These are phyloP conservation scores for Penicillium nucicola DNA, from an alignment of 495 filamentous ascomycete species.

Conservation along the genomic window DNA sequence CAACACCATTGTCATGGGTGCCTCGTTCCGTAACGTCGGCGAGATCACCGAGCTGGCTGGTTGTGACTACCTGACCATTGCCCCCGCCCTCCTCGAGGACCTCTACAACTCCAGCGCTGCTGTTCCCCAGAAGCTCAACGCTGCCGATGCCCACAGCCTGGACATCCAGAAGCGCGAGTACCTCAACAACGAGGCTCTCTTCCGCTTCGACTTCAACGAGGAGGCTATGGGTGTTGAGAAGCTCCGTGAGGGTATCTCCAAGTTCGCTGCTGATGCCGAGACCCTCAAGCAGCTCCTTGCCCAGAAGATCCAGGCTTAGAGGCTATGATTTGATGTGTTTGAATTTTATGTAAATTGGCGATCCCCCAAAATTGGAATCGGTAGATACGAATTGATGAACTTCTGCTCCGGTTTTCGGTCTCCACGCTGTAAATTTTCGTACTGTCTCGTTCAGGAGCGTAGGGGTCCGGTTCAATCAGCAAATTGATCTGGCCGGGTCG, in stretches of 20 bases:
- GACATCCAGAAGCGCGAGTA: conserved; percentile 86
- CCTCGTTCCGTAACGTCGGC: conserved; percentile 90
- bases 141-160: conserved; percentile 58
- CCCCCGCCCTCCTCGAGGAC: conserved; percentile 90
- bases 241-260: conserved; percentile 97
- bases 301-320: conserved; percentile 69
- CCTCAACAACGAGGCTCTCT: conserved; percentile 81
- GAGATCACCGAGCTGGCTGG: conserved; percentile 98
- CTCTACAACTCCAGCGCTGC: conserved; percentile 73
- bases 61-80: conserved; percentile 98
- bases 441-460: background rate
- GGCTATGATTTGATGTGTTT: conserved; percentile 15
- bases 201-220: conserved; percentile 99
- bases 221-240: conserved; percentile 99
- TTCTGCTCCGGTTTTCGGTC: conserved; percentile 6
- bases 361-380: conserved; percentile 28
- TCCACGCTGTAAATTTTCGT: too few species aligned
- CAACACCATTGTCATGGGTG: conserved; percentile 99
- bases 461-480: conserved; percentile 3
- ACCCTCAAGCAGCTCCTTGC: conserved; percentile 90
- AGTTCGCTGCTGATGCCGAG: conserved; percentile 93
- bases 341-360: conserved; percentile 29
- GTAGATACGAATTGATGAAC: conserved; percentile 43
- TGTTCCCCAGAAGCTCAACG: conserved; percentile 91
- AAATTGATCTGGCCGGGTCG: conserved; percentile 20